These are phyloP conservation scores for Ogataea angusta DNA, from an alignment of 805 yeast genomes.

Conservation along the genomic window DNA sequence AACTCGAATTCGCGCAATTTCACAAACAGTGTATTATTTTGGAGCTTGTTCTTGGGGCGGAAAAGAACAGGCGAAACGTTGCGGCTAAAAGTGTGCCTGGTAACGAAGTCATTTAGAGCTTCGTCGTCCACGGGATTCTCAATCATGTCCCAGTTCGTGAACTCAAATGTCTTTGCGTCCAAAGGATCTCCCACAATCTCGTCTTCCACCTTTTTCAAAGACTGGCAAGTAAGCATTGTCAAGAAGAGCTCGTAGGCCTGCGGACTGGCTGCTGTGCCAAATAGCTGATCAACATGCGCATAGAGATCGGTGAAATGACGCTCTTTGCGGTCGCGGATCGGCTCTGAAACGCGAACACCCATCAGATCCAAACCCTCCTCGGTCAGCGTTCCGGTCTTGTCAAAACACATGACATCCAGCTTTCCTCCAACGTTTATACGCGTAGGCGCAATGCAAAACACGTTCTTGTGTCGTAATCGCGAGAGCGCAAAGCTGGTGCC, in stretches of 20 bases:
- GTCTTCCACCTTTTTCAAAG: slow-evolving; percentile 72
- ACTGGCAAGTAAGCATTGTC: slow-evolving; percentile 79
- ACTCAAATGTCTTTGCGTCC: slow-evolving; percentile 90
- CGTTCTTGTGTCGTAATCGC: slow-evolving; percentile 62
- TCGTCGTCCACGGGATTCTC: slow-evolving; percentile 55
- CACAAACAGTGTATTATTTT: slow-evolving; percentile 32
- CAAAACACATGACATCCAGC: slow-evolving; percentile 85
- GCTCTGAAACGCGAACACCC: slow-evolving; percentile 42
- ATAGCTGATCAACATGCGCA: slow-evolving; percentile 14
- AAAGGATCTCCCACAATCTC: slow-evolving; percentile 91
- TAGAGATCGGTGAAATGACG: slow-evolving; percentile 27
- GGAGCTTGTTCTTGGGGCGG: slow-evolving; percentile 35
- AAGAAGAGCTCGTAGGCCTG: slow-evolving; percentile 34
- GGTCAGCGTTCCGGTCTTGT: slow-evolving; percentile 95
- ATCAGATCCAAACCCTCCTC: slow-evolving; percentile 94
- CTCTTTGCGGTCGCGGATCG: slow-evolving; percentile 28
- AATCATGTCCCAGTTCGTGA: slow-evolving; percentile 70
- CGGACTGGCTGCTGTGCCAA: slow-evolving; percentile 11
- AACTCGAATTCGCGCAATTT: slow-evolving; percentile 69
- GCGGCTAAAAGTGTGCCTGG: slow-evolving; percentile 37
- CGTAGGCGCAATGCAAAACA: slow-evolving; percentile 92
- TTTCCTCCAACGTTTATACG: slow-evolving; percentile 96
- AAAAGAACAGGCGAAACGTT: slow-evolving; percentile 45
- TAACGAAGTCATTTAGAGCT: slow-evolving; percentile 18
- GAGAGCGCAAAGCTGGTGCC: slow-evolving; percentile 92